Conservation (phyloP, 2,329 filamentous ascomycete genomes). For the Cadophora gregata region DNA sequence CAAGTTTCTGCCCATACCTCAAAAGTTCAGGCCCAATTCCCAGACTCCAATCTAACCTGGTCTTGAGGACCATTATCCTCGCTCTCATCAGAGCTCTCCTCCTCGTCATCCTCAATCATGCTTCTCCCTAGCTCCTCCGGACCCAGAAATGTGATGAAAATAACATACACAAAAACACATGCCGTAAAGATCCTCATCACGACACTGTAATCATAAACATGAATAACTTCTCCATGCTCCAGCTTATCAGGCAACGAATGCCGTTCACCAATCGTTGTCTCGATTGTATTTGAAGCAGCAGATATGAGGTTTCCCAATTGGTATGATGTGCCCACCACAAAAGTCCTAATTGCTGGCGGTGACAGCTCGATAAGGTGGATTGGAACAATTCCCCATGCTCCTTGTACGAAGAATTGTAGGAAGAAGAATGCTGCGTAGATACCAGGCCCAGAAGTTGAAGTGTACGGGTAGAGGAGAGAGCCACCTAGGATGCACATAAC, state of each 20-base stretch:
- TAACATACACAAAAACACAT: constrained; percentile 15
- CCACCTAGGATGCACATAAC: constrained; percentile 69
- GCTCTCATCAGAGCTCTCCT: background rate
- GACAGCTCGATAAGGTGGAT: constrained; percentile 78
- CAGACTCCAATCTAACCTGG: background rate
- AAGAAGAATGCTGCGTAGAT: constrained; percentile 86
- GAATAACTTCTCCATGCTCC: background rate
- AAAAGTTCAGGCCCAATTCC: background rate
- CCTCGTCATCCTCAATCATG: constrained; percentile 18
- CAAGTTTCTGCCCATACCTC: background rate
- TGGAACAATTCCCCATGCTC: constrained; percentile 76
- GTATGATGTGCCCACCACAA: constrained; percentile 74
- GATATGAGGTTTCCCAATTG: constrained; percentile 79
- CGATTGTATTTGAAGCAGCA: constrained; percentile 75
- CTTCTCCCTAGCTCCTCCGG: constrained; percentile 17
- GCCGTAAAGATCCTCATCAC: constrained; percentile 16
- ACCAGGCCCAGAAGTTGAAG: constrained; percentile 64
- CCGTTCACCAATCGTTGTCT: constrained; percentile 75
- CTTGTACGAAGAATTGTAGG: constrained; percentile 80
- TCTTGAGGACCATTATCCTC: background rate
- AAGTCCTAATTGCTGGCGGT: constrained; percentile 72
- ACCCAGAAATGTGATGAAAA: constrained; percentile 17
- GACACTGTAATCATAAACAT: constrained; percentile 15
- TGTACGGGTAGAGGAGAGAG: constrained; percentile 84
- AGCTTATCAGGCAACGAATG: constrained; percentile 65